phyloP scores from a whole-genome alignment of 2,329 filamentous ascomycete genomes.

The Aureobasidium lini region DNA sequence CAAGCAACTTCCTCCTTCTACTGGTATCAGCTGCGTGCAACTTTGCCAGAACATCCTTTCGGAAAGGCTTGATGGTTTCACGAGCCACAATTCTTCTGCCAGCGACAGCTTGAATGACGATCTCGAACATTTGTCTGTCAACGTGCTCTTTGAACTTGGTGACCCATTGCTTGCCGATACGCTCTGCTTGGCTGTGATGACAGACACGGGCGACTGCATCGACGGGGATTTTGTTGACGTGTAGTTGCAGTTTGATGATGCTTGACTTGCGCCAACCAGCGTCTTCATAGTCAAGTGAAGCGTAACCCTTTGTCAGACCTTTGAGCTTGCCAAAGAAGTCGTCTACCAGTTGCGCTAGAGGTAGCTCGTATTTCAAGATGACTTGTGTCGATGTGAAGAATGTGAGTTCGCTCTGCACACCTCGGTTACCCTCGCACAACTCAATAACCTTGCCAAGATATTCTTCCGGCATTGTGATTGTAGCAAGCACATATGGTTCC shows the following conservation, averaged over 20 bases:
- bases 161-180: constrained; percentile 81
- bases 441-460: constrained; percentile 93
- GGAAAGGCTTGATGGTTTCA: constrained; percentile 92
- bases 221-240: constrained; percentile 89
- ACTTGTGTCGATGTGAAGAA: constrained; percentile 92
- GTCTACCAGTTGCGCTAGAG: constrained; percentile 83
- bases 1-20: constrained; percentile 74
- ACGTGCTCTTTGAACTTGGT: constrained; percentile 96
- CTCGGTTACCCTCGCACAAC: constrained; percentile 82
- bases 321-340: constrained; percentile 98
- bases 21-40: constrained; percentile 85
- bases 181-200: constrained; percentile 71
- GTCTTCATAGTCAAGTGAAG: constrained; percentile 93
- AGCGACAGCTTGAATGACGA: constrained; percentile 85
- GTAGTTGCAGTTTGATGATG: constrained; percentile 80
- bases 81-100: constrained; percentile 69
- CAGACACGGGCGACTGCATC: constrained; percentile 91
- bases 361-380: constrained; percentile 86
- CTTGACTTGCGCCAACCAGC: constrained; percentile 74
- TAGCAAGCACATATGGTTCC: constrained; percentile 71
- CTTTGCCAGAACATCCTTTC: constrained; percentile 91
- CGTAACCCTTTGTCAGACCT: constrained; percentile 87
- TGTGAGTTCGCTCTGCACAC: constrained; percentile 76
- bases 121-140: constrained; percentile 92
- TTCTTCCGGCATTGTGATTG: constrained; percentile 85